Evolutionary conservation across 352 stramenopile species (phyloP), one percentile per base, ranked within the genome.

Genomic region (Globisporangium heterothallicum): DNA sequence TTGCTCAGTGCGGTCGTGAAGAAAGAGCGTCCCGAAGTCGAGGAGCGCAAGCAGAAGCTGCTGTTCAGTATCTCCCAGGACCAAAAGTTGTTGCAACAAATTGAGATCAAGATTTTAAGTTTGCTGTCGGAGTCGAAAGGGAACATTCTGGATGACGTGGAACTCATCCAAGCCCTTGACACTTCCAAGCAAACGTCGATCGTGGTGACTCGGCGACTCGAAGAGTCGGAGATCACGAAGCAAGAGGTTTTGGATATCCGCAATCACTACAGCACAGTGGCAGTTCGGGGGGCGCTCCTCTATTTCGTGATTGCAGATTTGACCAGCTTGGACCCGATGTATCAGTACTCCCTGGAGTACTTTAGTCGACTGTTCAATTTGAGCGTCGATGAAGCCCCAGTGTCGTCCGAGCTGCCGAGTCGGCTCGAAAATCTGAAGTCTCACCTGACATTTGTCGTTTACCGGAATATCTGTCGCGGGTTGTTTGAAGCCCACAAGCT

Each of bases 71-170:
- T 97, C 53, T 74, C 84, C 0, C 80, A 82, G 24, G 88, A 97
- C 57, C 86, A 97, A 68, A 84, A 84, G 22, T 77, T 93, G 42
- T 58, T 98, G 6, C 77, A 94, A 35, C 75, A 96, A 49, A 84
- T 98, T 30, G 92, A 98, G 49, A 85, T 94, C 61, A 88, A 84
- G 58, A 97, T 97, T 59, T 36, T 97, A 7, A 72, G 71, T 7
- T 72, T 97, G 10, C 66, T 97, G 1, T 88, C 86, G 0, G 80
- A 91, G 30, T 77, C 86, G 5, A 86, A 84, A 21, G 88, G 83
- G 2, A 94, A 97, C 55, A 95, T 97, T 32, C 66, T 97, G 3
- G 91, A 97, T 49, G 91, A 97, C 52, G 64, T 94, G 16, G 86
- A 90, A 46, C 74, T 92, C 13, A 86, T 92, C 36, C 50, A 73